Evolutionary conservation across 257 asterid genomes (phyloP).

Genomic region (Mitragyna speciosa): DNA sequence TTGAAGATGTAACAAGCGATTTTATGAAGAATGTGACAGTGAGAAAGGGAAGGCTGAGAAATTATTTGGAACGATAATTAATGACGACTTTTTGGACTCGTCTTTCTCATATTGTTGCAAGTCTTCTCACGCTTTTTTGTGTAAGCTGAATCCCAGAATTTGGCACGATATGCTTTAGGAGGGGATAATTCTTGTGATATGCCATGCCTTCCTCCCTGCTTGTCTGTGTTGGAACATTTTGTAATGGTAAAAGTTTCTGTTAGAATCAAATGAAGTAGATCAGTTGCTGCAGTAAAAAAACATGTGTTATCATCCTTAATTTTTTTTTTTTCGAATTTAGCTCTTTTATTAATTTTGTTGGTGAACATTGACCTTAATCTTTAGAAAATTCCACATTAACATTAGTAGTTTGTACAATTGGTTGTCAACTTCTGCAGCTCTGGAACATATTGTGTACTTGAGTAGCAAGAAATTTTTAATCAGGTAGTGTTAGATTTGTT

Average conservation of each 20-base stretch:
- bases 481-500: background rate
- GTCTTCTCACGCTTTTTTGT: conserved; percentile 13
- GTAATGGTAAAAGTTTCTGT: conserved; percentile 1
- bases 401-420: background rate
- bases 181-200: conserved; percentile 28
- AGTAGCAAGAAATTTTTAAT: background rate
- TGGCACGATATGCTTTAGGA: conserved; percentile 24
- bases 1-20: conserved; percentile 74
- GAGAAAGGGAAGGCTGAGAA: too few relatives aligned
- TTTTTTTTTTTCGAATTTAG: background rate
- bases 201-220: conserved; percentile 16
- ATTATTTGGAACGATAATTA: conserved; percentile 48
- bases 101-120: background rate
- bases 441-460: background rate
- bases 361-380: background rate
- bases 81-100: background rate
- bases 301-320: background rate
- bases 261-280: conserved; percentile 13
- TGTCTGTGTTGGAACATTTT: conserved; percentile 28
- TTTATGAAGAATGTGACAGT: conserved; percentile 76
- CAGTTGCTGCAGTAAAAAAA: background rate
- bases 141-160: conserved; percentile 20
- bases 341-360: background rate
- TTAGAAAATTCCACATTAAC: background rate
- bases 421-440: background rate